Evolutionary conservation across 371 early-diverging fungal species (phyloP).

Genomic region (Mortierella sp.): DNA sequence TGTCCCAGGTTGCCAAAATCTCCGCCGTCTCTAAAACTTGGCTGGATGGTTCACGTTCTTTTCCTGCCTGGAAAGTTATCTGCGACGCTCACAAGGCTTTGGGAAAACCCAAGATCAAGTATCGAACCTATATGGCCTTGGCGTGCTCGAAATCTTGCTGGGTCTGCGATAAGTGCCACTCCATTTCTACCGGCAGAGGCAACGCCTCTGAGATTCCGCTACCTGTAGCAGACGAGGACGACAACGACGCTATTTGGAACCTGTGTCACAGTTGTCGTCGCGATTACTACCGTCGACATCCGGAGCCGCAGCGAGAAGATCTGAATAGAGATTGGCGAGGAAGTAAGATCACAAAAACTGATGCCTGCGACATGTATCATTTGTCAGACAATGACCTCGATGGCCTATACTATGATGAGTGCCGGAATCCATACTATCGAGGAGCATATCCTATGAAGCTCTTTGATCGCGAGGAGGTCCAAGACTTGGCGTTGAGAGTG

Average conservation of each 20-base stretch:
- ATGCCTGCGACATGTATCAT: conserved; percentile 1
- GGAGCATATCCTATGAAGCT: conserved; percentile 15
- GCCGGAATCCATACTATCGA: conserved; percentile 25
- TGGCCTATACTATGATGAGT: conserved; percentile 1
- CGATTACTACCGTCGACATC: conserved; percentile 8
- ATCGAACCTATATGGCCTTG: conserved; percentile 22
- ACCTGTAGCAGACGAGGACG: conserved; percentile 3
- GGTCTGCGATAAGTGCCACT: conserved; percentile 28
- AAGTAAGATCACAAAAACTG: conserved; percentile 16
- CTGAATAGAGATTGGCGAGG: not conserved
- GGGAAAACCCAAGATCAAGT: conserved; percentile 25
- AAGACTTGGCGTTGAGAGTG: conserved; percentile 3
- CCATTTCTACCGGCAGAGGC: not conserved
- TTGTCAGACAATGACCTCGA: conserved; percentile 7
- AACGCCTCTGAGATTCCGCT: conserved; percentile 24
- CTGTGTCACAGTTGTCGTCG: conserved; percentile 15
- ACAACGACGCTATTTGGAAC: conserved; percentile 1
- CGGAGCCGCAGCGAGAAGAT: not conserved
- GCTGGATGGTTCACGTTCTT: conserved; percentile 24
- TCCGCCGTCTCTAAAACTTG: conserved; percentile 27
- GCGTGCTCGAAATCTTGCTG: conserved; percentile 26
- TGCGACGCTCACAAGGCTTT: not conserved
- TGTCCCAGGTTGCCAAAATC: conserved; percentile 23
- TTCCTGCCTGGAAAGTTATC: conserved; percentile 17
- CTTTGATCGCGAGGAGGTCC: conserved; percentile 1